A percentile compares a stretch with the other conserved stretches of the same genome.
These are phyloP conservation scores for Adenanthera pavonina DNA, from an alignment of 306 rosid genomes.

Conservation along the genomic window DNA sequence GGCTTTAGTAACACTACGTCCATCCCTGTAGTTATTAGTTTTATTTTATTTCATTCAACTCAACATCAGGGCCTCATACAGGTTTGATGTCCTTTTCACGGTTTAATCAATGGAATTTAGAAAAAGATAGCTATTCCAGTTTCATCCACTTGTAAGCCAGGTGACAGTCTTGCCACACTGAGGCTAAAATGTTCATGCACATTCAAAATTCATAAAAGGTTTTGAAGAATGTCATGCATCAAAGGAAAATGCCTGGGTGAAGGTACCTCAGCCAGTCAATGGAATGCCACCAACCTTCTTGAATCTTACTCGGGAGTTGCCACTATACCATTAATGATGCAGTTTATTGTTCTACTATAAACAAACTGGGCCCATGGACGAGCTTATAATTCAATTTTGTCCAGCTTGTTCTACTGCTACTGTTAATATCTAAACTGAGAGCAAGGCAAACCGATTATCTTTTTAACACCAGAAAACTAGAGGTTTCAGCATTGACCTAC, in stretches of 20 bases:
- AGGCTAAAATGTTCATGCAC: background rate
- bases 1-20: background rate
- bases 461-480: slow-evolving; percentile 10
- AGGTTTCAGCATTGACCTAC: slow-evolving; percentile 19
- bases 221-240: slow-evolving; percentile 4
- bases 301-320: slow-evolving; percentile 19
- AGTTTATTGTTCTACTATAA: background rate
- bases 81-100: background rate
- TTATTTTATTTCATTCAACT: slow-evolving; percentile 14
- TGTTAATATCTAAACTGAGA: background rate
- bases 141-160: slow-evolving; percentile 10
- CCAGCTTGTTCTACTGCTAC: background rate
- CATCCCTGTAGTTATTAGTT: background rate
- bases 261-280: slow-evolving; percentile 11
- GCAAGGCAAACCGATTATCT: background rate
- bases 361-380: background rate
- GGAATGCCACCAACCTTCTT: slow-evolving; percentile 5
- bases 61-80: background rate
- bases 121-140: slow-evolving; percentile 4
- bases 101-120: background rate
- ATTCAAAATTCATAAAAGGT: background rate
- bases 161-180: background rate
- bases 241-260: slow-evolving; percentile 5
- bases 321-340: background rate
- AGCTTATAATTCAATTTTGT: background rate